Percentiles rank a stretch among this genome's conserved stretches.
phyloP scores from a whole-genome alignment of 805 yeast genomes.

The Huiozyma naganishii region DNA sequence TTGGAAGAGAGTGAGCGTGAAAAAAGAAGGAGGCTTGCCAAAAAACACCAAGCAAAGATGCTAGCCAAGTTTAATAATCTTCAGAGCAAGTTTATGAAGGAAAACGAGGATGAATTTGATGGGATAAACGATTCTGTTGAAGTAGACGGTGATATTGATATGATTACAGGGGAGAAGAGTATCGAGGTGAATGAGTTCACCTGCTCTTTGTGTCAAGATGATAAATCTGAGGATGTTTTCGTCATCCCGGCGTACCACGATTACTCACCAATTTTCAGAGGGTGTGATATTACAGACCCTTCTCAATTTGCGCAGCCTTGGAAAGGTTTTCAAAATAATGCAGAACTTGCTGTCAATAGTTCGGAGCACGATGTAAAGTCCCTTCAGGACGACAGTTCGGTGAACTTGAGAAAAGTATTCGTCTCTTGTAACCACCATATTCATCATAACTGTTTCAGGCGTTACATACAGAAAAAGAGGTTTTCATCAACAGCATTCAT shows the following conservation, averaged over 20 bases:
- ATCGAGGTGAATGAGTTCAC: conserved; percentile 24
- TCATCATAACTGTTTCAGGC: conserved; percentile 70
- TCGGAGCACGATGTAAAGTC: conserved; percentile 6
- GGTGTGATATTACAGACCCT: conserved; percentile 18
- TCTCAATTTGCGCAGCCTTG: conserved; percentile 23
- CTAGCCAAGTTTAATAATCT: conserved; percentile 57
- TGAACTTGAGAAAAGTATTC: conserved; percentile 31
- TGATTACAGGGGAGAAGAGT: conserved; percentile 27
- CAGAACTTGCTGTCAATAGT: conserved; percentile 14
- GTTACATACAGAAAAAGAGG: conserved; percentile 53
- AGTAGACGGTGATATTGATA: conserved; percentile 34
- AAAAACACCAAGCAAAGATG: conserved; percentile 50
- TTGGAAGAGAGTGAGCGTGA: conserved; percentile 45
- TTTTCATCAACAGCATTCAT: conserved; percentile 54
- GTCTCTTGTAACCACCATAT: conserved; percentile 91
- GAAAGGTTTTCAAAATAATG: conserved; percentile 21
- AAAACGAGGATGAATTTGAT: conserved; percentile 30
- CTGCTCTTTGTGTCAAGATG: conserved; percentile 54
- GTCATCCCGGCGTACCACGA: conserved; percentile 48
- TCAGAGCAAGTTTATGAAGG: conserved; percentile 62
- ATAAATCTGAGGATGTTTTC: conserved; percentile 38
- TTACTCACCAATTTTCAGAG: conserved; percentile 40
- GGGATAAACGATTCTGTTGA: conserved; percentile 27
- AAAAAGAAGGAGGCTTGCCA: conserved; percentile 45
- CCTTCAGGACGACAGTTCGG: conserved; percentile 7